Percentiles rank a stretch among this genome's conserved stretches.
These are phyloP conservation scores for Glycine soja DNA, from an alignment of 306 rosid genomes.

Conservation along the genomic window DNA sequence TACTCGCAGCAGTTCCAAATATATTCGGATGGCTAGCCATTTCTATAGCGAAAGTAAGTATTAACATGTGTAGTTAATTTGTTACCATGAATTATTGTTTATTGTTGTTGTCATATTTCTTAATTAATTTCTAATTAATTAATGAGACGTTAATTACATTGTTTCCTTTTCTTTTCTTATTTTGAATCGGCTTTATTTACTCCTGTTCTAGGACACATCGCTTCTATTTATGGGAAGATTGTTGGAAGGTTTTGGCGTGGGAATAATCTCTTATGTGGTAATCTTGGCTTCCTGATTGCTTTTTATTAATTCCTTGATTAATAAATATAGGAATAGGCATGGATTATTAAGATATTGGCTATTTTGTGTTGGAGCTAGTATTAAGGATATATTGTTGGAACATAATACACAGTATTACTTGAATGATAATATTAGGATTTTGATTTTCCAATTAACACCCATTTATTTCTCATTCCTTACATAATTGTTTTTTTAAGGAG, in stretches of 20 bases:
- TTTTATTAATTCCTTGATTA: no score
- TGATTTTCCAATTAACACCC: no score
- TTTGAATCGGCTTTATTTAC: not conserved
- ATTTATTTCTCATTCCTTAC: no score
- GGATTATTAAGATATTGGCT: no score
- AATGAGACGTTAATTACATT: slow-evolving; percentile 8
- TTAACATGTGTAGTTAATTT: not conserved
- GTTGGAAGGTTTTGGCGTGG: slow-evolving; percentile 88
- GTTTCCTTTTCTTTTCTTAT: not conserved
- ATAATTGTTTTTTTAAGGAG: no score
- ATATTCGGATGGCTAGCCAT: slow-evolving; percentile 73
- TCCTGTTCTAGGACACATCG: slow-evolving; percentile 62
- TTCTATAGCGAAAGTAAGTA: slow-evolving; percentile 65
- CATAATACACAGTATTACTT: no score
- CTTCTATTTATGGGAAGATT: slow-evolving; percentile 73
- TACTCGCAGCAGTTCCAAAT: slow-evolving; percentile 69
- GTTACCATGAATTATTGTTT: slow-evolving; percentile 8
- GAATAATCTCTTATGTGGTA: slow-evolving; percentile 87
- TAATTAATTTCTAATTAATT: not conserved
- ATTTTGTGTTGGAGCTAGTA: no score
- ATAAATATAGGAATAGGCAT: no score
- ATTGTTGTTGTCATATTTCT: not conserved
- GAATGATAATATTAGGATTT: no score
- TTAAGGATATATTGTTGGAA: no score
- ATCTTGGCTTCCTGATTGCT: no score